These are phyloP conservation scores for Heimioporus retisporus DNA, from an alignment of 1,284 basidiomycete genomes.

Conservation along the genomic window DNA sequence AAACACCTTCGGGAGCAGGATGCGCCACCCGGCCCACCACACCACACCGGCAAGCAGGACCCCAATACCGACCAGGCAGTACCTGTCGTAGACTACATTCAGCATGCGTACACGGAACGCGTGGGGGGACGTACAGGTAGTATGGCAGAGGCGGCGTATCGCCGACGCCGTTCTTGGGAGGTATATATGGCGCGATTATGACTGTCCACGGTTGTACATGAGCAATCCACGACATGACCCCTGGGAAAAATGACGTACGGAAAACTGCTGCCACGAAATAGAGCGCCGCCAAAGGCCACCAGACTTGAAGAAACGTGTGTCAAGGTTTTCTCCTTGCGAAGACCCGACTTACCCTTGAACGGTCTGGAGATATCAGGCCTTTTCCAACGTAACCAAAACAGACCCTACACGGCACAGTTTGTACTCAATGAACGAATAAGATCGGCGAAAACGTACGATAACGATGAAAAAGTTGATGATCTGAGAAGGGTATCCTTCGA, in stretches of 20 bases:
- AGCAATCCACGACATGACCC: no score
- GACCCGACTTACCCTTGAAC: slow-evolving; percentile 58
- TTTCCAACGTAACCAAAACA: slow-evolving; percentile 66
- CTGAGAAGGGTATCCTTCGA: slow-evolving; percentile 67
- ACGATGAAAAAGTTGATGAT: slow-evolving; percentile 69
- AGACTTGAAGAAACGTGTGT: slow-evolving; percentile 48
- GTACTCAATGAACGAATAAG: no score
- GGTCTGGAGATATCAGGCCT: slow-evolving; percentile 59
- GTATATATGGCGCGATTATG: slow-evolving; percentile 65
- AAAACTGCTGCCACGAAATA: slow-evolving; percentile 64
- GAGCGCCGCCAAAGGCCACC: slow-evolving; percentile 66
- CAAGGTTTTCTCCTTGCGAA: not conserved
- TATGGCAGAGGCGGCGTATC: slow-evolving; percentile 71
- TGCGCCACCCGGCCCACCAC: slow-evolving; percentile 68
- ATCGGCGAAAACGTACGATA: slow-evolving; percentile 42
- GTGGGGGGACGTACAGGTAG: slow-evolving; percentile 54
- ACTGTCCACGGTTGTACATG: slow-evolving; percentile 37
- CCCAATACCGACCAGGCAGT: slow-evolving; percentile 66
- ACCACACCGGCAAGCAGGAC: slow-evolving; percentile 57
- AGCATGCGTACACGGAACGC: not conserved
- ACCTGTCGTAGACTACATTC: slow-evolving; percentile 42
- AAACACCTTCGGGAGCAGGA: slow-evolving; percentile 60
- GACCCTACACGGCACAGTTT: slow-evolving; percentile 47
- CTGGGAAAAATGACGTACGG: slow-evolving; percentile 45
- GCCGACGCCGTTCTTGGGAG: slow-evolving; percentile 62